Conservation (phyloP, 495 filamentous ascomycete species). For the Penicillium goetzii region DNA sequence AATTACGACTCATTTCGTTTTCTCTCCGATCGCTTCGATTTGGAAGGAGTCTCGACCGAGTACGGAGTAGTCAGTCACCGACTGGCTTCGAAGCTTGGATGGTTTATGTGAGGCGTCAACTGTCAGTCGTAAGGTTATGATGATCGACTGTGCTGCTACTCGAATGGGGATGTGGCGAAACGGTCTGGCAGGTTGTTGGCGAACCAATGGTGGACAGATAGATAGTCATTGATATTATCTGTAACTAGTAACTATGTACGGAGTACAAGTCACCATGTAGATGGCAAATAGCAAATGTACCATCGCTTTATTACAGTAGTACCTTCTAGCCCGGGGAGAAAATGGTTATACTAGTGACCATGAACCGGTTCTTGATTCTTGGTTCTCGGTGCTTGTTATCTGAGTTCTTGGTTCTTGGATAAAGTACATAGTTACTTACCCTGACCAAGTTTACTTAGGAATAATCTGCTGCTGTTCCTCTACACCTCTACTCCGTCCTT, state of each 20-base stretch:
- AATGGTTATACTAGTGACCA: neutral
- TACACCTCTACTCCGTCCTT: neutral
- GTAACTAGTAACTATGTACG: neutral
- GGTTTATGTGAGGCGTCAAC: constrained; percentile 15
- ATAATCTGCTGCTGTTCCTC: neutral
- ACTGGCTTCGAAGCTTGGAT: neutral
- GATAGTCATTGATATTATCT: neutral
- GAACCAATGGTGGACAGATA: neutral
- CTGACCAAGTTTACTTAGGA: neutral
- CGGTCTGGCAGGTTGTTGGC: neutral
- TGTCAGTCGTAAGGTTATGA: constrained; percentile 4
- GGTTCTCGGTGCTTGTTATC: neutral
- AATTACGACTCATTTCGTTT: constrained; percentile 4
- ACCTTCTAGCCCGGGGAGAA: neutral
- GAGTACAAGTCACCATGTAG: neutral
- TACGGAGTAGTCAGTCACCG: neutral
- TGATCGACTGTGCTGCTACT: constrained; percentile 12
- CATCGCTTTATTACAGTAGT: neutral
- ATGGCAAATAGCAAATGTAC: constrained; percentile 2
- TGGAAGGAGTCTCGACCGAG: constrained; percentile 16
- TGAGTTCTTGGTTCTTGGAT: neutral
- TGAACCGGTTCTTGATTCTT: constrained; percentile 16
- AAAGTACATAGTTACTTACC: neutral
- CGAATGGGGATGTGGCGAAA: neutral
- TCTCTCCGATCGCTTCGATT: constrained; percentile 8